Evolutionary conservation across 495 filamentous ascomycete genomes (phyloP), one percentile per base, ranked within the genome.

Genomic region (Astrothelium macrocarpum): DNA sequence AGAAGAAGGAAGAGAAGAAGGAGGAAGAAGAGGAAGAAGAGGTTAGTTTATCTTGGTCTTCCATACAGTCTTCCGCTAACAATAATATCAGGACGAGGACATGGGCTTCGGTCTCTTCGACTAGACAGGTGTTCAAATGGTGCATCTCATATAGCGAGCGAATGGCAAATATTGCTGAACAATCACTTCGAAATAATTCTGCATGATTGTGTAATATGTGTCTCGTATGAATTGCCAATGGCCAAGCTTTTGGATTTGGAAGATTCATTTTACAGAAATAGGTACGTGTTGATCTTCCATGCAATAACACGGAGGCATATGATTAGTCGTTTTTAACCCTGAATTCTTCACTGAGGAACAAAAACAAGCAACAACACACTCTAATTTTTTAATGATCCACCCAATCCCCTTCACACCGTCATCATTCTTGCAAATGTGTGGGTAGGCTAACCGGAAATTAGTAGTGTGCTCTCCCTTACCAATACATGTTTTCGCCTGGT

Each of bases 41-140:
- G 49, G 49, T 56, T 12, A 28, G 49, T n/a, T n/a, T 29, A n/a
- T 25, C 16, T 29, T 28, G 23, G 29, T 5, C 5, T 20, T 20
- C 1, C 20, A 9, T 11, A 9, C 16, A 25, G 20, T 11, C 9
- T 29, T 25, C 4, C 5, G 20, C 25, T 56, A 77, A 63, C 73
- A 83, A 70, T 80, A 81, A 68, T 80, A 85, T 71, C 78, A 80
- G 18, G 84, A 87, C 72, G 81, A 82, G 60, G 85, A 87, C 66
- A 86, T 77, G 77, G 72, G 72, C 61, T 73, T 77, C 65, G 88
- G 84, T 80, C 80, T 91, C 67, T 90, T 91, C 81, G 76, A 70
- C 80, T 84, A 72, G 70, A 59, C 20, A 59, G 45, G 64, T 67
- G 66, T 64, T 65, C 39, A 26, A 42, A 2, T 25, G 25, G 0